Conservation (phyloP, 2,329 filamentous ascomycete species). For the Chrysosporium keratinophilum region DNA sequence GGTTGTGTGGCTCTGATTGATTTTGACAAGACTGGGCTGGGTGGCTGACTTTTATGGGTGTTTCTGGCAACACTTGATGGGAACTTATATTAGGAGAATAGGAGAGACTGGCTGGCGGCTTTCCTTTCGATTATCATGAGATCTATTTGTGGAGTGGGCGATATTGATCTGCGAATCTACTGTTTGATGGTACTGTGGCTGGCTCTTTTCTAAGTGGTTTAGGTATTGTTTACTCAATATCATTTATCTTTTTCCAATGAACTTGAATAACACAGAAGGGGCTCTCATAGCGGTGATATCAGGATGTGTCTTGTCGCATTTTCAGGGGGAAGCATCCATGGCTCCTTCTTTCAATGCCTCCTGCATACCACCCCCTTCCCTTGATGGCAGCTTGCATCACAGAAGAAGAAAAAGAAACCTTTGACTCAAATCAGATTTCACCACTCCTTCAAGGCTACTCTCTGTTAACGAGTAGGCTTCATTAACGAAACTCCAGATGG, state of each 20-base stretch:
- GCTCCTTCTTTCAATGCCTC: background rate
- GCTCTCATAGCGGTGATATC: too few species aligned
- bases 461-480: background rate
- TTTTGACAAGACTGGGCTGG: background rate
- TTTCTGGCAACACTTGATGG: background rate
- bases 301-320: too few species aligned
- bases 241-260: background rate
- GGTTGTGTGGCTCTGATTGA: background rate
- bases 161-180: background rate
- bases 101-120: background rate
- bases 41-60: background rate
- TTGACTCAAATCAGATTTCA: background rate
- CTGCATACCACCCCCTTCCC: background rate
- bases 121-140: background rate
- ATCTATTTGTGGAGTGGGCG: background rate
- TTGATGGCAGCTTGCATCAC: background rate
- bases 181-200: background rate
- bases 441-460: background rate
- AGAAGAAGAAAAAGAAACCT: background rate
- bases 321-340: background rate
- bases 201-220: background rate
- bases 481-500: background rate
- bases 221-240: background rate
- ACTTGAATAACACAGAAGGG: too few species aligned
- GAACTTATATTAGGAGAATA: background rate